Evolutionary conservation across 352 stramenopile species (phyloP), one percentile per base, ranked within the genome.

Genomic region (Phytophthora macrochlamydospora): DNA sequence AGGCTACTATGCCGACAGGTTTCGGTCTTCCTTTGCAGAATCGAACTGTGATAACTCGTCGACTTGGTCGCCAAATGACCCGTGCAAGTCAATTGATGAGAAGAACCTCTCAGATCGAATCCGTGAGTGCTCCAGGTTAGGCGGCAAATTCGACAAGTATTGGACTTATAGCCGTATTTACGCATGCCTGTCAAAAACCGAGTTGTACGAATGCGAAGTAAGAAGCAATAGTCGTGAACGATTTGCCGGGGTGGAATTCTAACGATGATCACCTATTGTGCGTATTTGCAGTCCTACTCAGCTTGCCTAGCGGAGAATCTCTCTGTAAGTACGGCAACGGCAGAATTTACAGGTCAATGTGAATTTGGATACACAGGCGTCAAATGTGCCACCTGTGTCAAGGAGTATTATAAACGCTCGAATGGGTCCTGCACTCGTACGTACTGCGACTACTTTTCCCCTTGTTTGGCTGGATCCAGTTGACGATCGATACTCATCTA

Each of bases 191-290:
- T 83, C 82, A 7, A 59, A 68, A 6, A 74, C 78, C 14, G 82
- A 90, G 57, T 90, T 85, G 31, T 93, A 91, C 38, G 13, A 54
- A 0, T 93, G 85, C 44, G 75, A 87, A 53, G 83, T 92, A 79
- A 59, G 79, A 67, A 1, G 43, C 14, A 29, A 5, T 24, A n/a
- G 18, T 24, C 18, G 18, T 49, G 4, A 24, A 12, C 8, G 14
- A 29, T 50, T 29, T 40, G 9, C 9, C 30, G 18, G 18, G 18
- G 18, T 24, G 18, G 18, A 24, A 24, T 24, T 24, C 18, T 24
- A 24, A 24, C 18, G 18, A 24, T 24, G 18, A 24, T 24, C 18
- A 24, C 18, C 18, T 24, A 24, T 28, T 52, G 37, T 45, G 11
- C 29, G 18, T 24, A 24, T 28, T 3, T 56, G 11, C 28, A 84